Evolutionary conservation across 2,329 filamentous ascomycete genomes (phyloP), one percentile per base, ranked within the genome.

Genomic region (Dothideomycetidae sp.): DNA sequence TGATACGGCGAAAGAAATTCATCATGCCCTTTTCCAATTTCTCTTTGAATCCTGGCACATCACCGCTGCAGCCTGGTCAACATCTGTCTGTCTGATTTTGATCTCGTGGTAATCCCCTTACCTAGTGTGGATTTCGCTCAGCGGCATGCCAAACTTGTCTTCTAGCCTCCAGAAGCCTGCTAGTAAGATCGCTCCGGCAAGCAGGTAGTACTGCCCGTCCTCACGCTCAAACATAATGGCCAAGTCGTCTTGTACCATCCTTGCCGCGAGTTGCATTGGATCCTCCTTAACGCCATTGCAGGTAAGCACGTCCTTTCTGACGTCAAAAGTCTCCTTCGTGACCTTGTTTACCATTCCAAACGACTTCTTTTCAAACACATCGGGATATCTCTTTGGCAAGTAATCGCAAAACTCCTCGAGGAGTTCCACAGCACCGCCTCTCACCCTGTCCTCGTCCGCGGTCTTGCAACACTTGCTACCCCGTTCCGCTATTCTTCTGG

Each of bases 111-210:
- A 7, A 2, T 5, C 3, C 5, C 18, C 39, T n/a, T 17, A 42
- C 42, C 40, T 44, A 0, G 76, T 83, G 58, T 92, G 83, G 48
- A 93, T 86, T 39, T 86, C 75, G 0, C 73, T 75, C 5, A 92
- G 61, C 1, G 70, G 66, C 81, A 90, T 86, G 15, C 79, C 78
- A 50, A 78, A 73, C 57, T 93, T 92, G 53, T 92, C 82, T 39
- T 73, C 65, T 1, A 92, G 64, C 2, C 81, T 71, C 83, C 83
- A 92, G 64, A 92, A 92, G 0, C 83, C 83, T 0, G 83, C 70
- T 0, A 92, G 67, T 2, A 90, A 64, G 40, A 90, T 75, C 0
- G 78, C 69, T 0, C 81, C 83, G 0, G 81, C 80, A 1, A 85
- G 69, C 0, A 92, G 70, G 53, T 85, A 83, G 61, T 88, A 88